A percentile compares a stretch with the other conserved stretches of the same genome.
Conservation (phyloP, 2,329 filamentous ascomycete species). For the Tricladium varicosporioides region DNA sequence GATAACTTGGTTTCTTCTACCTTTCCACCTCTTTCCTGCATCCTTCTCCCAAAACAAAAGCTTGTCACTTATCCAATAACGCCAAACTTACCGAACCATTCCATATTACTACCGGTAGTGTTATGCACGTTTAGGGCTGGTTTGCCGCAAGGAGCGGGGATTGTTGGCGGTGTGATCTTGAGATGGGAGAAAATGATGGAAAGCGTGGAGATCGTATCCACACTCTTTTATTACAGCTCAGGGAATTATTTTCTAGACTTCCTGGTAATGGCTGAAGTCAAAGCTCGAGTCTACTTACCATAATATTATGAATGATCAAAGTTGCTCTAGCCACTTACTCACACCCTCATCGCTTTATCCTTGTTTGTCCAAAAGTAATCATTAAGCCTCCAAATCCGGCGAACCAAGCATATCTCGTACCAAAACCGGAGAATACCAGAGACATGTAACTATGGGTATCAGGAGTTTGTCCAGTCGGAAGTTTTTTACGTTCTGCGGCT, state of each 20-base stretch:
- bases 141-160: too few relatives aligned
- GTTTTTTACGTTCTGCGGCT: neutral
- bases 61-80: too few relatives aligned
- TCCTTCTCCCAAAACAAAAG: too few relatives aligned
- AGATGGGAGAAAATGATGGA: neutral
- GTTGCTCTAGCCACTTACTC: neutral
- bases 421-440: neutral
- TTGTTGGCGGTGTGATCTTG: too few relatives aligned
- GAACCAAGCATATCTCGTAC: neutral
- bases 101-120: too few relatives aligned
- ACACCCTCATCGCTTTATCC: neutral
- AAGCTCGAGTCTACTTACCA: conserved; percentile 1
- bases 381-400: too few relatives aligned
- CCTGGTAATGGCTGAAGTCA: neutral
- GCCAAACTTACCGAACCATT: too few relatives aligned
- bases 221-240: neutral
- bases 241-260: neutral
- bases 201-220: neutral
- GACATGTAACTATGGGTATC: neutral
- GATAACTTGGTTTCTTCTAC: too few relatives aligned
- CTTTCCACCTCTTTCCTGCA: too few relatives aligned
- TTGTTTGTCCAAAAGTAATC: too few relatives aligned
- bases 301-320: neutral
- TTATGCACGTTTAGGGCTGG: too few relatives aligned
- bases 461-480: neutral